These are phyloP conservation scores for Aegilops tauschii DNA, from an alignment of 176 grass and related monocot genomes.

Conservation along the genomic window DNA sequence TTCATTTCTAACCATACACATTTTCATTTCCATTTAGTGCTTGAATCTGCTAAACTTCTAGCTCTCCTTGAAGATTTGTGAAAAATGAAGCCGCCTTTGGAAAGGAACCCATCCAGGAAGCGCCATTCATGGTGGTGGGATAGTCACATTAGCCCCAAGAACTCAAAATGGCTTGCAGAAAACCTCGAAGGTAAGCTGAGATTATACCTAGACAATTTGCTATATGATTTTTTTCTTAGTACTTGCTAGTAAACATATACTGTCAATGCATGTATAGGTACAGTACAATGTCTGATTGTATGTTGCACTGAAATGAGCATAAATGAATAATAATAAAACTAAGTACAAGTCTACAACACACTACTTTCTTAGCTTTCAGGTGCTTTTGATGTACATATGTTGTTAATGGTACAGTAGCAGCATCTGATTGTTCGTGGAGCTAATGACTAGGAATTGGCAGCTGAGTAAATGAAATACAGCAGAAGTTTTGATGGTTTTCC, in stretches of 20 bases:
- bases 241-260: background rate
- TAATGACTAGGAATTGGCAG: background rate
- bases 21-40: background rate
- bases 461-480: background rate
- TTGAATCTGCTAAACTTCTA: background rate
- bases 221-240: background rate
- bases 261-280: background rate
- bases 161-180: conserved; percentile 81
- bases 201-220: background rate
- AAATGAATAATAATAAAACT: conserved; percentile 22
- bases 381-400: background rate
- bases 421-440: conserved; percentile 4
- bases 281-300: background rate
- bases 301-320: conserved; percentile 2
- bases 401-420: background rate
- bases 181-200: conserved; percentile 64
- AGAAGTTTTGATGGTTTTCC: background rate
- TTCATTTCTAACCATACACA: background rate
- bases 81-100: conserved; percentile 55
- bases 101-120: conserved; percentile 55
- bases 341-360: background rate
- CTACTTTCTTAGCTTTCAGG: background rate
- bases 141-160: conserved; percentile 72
- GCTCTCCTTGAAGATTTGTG: background rate
- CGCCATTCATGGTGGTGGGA: conserved; percentile 87